These are phyloP conservation scores for Wickerhamomyces queroliae DNA, from an alignment of 805 yeast genomes.

Conservation along the genomic window DNA sequence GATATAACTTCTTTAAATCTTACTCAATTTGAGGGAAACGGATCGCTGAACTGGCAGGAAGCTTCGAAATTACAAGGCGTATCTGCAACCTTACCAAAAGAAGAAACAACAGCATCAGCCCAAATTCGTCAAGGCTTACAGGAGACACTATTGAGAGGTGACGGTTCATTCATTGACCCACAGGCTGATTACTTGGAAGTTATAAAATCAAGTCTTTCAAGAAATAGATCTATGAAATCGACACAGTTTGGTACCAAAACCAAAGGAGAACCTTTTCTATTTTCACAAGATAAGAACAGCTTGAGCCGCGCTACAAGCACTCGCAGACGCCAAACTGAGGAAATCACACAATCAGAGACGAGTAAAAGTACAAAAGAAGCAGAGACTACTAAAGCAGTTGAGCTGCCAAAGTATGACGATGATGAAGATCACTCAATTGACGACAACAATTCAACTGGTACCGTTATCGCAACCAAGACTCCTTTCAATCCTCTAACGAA, in stretches of 20 bases:
- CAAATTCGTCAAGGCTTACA: slow-evolving; percentile 1
- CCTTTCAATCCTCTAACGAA: slow-evolving; percentile 4
- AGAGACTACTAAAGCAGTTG: too few relatives aligned
- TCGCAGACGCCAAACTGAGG: neutral
- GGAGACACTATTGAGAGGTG: slow-evolving; percentile 3
- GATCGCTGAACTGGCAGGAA: too few relatives aligned
- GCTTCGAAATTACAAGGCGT: too few relatives aligned
- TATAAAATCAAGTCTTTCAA: slow-evolving; percentile 7
- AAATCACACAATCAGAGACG: neutral
- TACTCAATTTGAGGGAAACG: too few relatives aligned
- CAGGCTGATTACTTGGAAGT: slow-evolving; percentile 5
- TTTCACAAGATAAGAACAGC: slow-evolving; percentile 4
- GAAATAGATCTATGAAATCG: slow-evolving; percentile 9
- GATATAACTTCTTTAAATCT: too few relatives aligned
- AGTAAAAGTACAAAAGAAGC: neutral
- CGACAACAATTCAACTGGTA: neutral
- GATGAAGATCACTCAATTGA: neutral
- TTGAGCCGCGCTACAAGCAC: slow-evolving; percentile 3
- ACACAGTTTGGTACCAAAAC: neutral
- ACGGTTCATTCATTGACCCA: slow-evolving; percentile 1
- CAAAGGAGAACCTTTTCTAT: slow-evolving; percentile 4
- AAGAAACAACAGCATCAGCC: neutral
- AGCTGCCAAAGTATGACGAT: too few relatives aligned
- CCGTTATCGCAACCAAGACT: neutral
- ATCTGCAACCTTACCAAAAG: too few relatives aligned